Evolutionary conservation across 768 basidiomycete species (phyloP), one percentile per base, ranked within the genome.

Genomic region (Suillus luteus): DNA sequence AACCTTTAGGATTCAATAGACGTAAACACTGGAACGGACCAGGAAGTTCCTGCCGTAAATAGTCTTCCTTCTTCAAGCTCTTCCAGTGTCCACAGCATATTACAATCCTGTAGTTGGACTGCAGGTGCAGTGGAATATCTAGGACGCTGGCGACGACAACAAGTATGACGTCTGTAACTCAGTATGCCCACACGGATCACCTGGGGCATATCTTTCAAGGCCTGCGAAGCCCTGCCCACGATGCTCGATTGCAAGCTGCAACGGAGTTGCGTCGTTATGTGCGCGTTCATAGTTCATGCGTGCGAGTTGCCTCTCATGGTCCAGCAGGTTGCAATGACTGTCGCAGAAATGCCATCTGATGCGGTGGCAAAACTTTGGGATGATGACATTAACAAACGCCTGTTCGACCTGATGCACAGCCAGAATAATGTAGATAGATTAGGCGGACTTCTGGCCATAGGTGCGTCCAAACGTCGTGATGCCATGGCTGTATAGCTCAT

Each of bases 381-480:
- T 65, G 90, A 93, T 67, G 87, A 86, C 62, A 90, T 96, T 68
- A 94, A 89, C 72, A 83, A 86, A 66, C 80, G 87, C 43, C 79
- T 96, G 60, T 93, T 94, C 71, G 89, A 91, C 68, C 83, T 95
- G 52, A 89, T 92, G 63, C 93, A 95, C 71, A 92, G 91, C 69
- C 87, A 88, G 71, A 88, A 86, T 71, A 85, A 82, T 59, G 80
- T 82, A 27, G 94, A 96, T 74, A 91, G 92, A 67, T 84, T 95
- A 61, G 96, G 94, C 15, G 95, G 94, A 40, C 79, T 98, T 40
- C 76, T 90, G 61, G 95, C 95, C 27, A 97, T 97, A 71, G 91
- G 94, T 93, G 67, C 67, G 85, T 66, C 37, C 33, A 27, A 15
- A 31, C 17, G 41, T 55, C 11, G 24, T 51, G 35, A 15, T 55